phyloP scores from a whole-genome alignment of 805 yeast genomes.

The Wickerhamomyces canadensis region DNA sequence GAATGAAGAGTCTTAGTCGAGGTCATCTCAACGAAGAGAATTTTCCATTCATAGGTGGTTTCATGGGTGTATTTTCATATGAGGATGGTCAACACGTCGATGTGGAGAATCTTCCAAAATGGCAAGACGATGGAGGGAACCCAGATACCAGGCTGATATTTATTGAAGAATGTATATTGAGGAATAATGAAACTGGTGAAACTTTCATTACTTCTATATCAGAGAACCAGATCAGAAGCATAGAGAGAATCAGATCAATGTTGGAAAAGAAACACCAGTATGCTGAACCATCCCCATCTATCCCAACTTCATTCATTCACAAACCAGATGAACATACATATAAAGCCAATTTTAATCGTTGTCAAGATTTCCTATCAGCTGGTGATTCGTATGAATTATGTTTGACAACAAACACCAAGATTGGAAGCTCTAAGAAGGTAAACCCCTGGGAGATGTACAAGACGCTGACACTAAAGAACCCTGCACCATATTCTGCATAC shows the following conservation, averaged over 20 bases:
- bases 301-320: conserved; percentile 26
- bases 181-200: conserved; percentile 40
- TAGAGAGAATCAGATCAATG: conserved; percentile 19
- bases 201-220: conserved; percentile 49
- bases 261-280: not conserved
- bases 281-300: not conserved
- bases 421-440: conserved; percentile 43
- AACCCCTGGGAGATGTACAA: conserved; percentile 79
- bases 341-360: conserved; percentile 45
- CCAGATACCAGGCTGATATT: conserved; percentile 77
- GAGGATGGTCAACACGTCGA: conserved; percentile 66
- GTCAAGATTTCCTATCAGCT: conserved; percentile 60
- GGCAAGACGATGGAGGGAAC: conserved; percentile 33
- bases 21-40: conserved; percentile 9
- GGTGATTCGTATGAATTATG: conserved; percentile 96
- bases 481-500: conserved; percentile 88
- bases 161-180: conserved; percentile 57
- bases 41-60: conserved; percentile 88
- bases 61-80: conserved; percentile 79
- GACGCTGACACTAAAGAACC: conserved; percentile 64
- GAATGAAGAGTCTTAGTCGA: conserved; percentile 34
- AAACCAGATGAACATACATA: conserved; percentile 54
- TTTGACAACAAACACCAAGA: conserved; percentile 68
- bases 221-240: not conserved
- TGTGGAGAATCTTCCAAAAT: conserved; percentile 27